Evolutionary conservation across 139 green algal genomes (phyloP).

Genomic region (Picochlorum costavermella): DNA sequence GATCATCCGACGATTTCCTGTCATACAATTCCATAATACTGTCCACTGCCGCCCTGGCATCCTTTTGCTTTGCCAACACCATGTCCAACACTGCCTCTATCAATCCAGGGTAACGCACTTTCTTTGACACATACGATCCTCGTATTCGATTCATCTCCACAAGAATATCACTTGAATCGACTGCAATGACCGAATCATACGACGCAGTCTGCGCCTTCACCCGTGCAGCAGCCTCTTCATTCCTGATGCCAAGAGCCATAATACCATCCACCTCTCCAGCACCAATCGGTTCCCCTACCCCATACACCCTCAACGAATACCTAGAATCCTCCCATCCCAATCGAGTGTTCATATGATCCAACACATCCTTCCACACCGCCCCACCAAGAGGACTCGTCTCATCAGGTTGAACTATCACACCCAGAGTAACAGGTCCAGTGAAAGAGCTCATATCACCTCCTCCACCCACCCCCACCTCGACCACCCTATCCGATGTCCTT

Average conservation of each 20-base stretch:
- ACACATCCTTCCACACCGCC: background rate
- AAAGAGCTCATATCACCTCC: too few relatives aligned
- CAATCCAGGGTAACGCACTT: background rate
- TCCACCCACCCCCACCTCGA: too few relatives aligned
- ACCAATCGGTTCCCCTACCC: background rate
- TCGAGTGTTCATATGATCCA: background rate
- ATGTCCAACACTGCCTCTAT: background rate
- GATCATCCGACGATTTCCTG: constrained; percentile 54
- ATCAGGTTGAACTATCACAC: too few relatives aligned
- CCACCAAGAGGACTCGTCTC: background rate
- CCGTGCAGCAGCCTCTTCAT: background rate
- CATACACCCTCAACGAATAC: background rate
- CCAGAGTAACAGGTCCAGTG: too few relatives aligned
- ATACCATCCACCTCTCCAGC: background rate
- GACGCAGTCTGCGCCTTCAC: background rate
- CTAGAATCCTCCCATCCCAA: background rate
- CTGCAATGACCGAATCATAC: background rate
- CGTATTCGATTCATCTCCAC: background rate
- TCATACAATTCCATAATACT: constrained; percentile 41
- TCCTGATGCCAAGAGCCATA: constrained; percentile 6
- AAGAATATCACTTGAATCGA: constrained; percentile 7
- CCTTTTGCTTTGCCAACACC: background rate
- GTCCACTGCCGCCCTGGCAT: background rate
- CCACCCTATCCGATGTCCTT: too few relatives aligned
- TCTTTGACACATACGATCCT: background rate